Percentiles rank a stretch among this genome's conserved stretches.
Conservation (phyloP, 2,329 filamentous ascomycete genomes). For the Calycina marina region DNA sequence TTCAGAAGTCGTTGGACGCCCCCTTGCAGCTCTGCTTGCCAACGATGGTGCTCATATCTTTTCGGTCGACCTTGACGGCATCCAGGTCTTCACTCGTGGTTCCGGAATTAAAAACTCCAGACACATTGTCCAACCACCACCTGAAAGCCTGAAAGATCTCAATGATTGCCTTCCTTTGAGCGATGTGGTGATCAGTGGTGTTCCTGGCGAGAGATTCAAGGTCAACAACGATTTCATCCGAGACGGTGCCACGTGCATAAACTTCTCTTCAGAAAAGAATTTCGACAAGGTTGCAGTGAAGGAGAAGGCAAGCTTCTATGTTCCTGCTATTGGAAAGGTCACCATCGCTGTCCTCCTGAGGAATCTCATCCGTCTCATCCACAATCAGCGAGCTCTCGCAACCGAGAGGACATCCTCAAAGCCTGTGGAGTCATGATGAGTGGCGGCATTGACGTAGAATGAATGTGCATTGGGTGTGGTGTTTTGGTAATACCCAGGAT, state of each 20-base stretch:
- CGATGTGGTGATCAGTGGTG: slow-evolving; percentile 89
- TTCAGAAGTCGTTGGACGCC: slow-evolving; percentile 87
- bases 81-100: slow-evolving; percentile 84
- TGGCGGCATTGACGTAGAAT: too few relatives aligned
- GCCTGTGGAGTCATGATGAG: too few relatives aligned
- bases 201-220: slow-evolving; percentile 80
- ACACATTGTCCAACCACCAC: slow-evolving; percentile 59
- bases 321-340: slow-evolving; percentile 93
- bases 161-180: slow-evolving; percentile 74
- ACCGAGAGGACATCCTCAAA: too few relatives aligned
- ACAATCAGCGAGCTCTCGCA: background rate
- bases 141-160: slow-evolving; percentile 62
- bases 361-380: slow-evolving; percentile 50
- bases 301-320: slow-evolving; percentile 91
- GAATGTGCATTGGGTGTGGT: too few relatives aligned
- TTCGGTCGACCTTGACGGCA: slow-evolving; percentile 81
- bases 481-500: too few relatives aligned
- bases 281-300: slow-evolving; percentile 76
- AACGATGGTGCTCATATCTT: slow-evolving; percentile 96
- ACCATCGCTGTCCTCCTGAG: slow-evolving; percentile 84
- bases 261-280: slow-evolving; percentile 93
- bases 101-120: slow-evolving; percentile 71
- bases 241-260: slow-evolving; percentile 94
- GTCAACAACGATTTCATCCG: slow-evolving; percentile 71
- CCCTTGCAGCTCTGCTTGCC: slow-evolving; percentile 79